Conservation (phyloP, 2,329 filamentous ascomycete genomes). For the Penicillium sp. region DNA sequence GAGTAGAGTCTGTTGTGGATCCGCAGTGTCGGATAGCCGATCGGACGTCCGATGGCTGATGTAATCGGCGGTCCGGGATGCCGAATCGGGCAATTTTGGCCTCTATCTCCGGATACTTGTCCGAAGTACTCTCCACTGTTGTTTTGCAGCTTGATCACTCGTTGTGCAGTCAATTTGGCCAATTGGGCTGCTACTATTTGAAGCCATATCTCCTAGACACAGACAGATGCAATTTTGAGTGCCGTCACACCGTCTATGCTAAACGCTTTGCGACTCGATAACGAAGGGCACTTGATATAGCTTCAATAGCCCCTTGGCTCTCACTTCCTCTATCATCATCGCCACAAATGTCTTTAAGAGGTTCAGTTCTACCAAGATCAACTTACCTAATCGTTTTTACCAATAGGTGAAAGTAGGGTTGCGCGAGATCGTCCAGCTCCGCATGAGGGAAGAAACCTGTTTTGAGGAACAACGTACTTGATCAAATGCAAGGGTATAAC, state of each 20-base stretch:
- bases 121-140: neutral
- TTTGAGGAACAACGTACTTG: neutral
- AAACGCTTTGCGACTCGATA: neutral
- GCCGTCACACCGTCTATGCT: neutral
- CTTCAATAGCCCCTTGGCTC: neutral
- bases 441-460: neutral
- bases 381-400: neutral
- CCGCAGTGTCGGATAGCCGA: constrained; percentile 23
- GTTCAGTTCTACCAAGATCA: neutral
- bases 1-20: constrained; percentile 13
- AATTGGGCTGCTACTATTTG: neutral
- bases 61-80: constrained; percentile 3
- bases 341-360: neutral
- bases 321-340: neutral
- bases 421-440: neutral
- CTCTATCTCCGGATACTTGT: neutral
- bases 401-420: neutral
- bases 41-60: constrained; percentile 17
- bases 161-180: neutral
- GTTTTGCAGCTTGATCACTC: neutral
- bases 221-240: neutral
- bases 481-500: neutral
- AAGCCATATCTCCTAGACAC: neutral
- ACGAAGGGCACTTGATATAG: neutral
- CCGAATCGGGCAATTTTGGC: neutral